Base-by-base conservation (phyloP, 257 asterid species). In the Prunella vulgaris region DNA sequence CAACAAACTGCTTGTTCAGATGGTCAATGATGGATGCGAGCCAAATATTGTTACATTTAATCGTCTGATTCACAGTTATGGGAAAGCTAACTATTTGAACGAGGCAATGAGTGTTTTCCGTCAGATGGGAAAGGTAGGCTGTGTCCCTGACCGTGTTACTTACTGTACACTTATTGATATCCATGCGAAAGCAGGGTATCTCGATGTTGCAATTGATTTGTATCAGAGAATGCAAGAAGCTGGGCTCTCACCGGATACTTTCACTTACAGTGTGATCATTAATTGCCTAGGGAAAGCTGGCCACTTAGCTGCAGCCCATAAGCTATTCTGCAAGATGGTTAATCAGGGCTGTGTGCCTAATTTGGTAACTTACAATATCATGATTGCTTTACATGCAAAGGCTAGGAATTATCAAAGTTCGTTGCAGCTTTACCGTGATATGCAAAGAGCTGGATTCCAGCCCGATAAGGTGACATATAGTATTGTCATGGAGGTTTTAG, bases 221-320 rank as follows among this genome's bases (percentile, higher is more conserved):
- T 93, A 93, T 69, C 85, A 80, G 66, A 78, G 90, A 69, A 93
- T 93, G 99, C 99, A 90, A 85, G 84, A 80, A 68, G 95, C 85
- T 3, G 99, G 99, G 52, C 97, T 93, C 72, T 88, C 99, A 32
- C 97, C 99, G 0, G 99, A 93, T 76, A 93, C 99, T 0, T 93
- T 90, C 88, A 93, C 99, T 68, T 93, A 90, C 64, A 86, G 99
- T n/a, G 97, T 93, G 25, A 93, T 93, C 68, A 93, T 93, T 56
- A 93, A 93, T 68, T 93, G 99, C 76, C 83, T 90, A 1, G 99
- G 99, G 35, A 93, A 93, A 87, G 97, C 95, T 1, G 99, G 99
- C 21, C 96, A 88, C 75, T 78, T 93, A 69, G 81, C 91, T 27
- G 86, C 85, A 17, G 96, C 99, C 13, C 88, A 87, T 73, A 84